These are phyloP conservation scores for Hymenoscyphus repandus DNA, from an alignment of 2,329 filamentous ascomycete species.

Conservation along the genomic window DNA sequence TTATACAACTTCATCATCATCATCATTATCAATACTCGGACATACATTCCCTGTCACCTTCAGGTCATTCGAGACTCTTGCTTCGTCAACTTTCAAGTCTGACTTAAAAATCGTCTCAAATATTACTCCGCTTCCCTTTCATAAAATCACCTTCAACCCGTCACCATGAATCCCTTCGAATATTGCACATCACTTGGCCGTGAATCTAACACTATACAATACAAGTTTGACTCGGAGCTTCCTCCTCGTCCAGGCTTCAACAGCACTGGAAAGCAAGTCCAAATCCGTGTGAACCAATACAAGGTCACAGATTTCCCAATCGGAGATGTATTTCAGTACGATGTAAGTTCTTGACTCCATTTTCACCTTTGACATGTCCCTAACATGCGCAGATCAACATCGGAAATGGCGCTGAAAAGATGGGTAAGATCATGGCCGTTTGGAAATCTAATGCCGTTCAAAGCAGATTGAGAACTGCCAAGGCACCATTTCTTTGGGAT, in stretches of 20 bases:
- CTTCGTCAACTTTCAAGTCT: conserved; percentile 14
- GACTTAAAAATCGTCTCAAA: conserved; percentile 3
- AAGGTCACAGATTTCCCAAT: conserved; percentile 56
- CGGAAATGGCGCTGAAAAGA: conserved; percentile 56
- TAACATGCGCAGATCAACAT: conserved; percentile 53
- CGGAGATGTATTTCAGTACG: conserved; percentile 72
- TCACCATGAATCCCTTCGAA: conserved; percentile 27
- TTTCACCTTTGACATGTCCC: conserved; percentile 2
- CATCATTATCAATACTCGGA: no score
- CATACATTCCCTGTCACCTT: background rate
- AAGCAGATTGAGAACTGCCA: conserved; percentile 43
- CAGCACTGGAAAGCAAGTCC: conserved; percentile 48
- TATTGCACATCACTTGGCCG: conserved; percentile 22
- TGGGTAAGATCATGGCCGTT: conserved; percentile 64
- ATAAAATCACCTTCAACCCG: conserved; percentile 1
- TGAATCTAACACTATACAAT: conserved; percentile 16
- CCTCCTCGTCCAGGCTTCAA: conserved; percentile 52
- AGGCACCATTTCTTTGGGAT: conserved; percentile 65
- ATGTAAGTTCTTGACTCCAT: conserved; percentile 51
- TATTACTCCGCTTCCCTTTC: background rate
- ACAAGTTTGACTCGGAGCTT: conserved; percentile 21
- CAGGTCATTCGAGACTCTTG: conserved; percentile 2
- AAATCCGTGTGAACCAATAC: conserved; percentile 67
- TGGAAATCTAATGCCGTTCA: conserved; percentile 65
- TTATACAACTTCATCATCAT: no score